Evolutionary conservation across 106 monocot genomes (phyloP).

Genomic region (Dioscorea dumetorum): DNA sequence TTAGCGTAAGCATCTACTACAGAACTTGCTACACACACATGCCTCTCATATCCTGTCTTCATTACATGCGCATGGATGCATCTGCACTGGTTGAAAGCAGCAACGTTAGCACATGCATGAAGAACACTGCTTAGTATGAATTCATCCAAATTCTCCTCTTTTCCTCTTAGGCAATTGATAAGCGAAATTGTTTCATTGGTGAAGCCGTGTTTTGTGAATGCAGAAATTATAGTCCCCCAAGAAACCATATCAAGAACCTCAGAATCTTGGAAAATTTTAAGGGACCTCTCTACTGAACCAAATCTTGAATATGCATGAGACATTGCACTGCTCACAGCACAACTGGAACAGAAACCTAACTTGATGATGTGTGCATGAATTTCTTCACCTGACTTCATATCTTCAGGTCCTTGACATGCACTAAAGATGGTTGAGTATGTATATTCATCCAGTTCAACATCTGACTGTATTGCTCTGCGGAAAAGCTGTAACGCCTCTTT

Average conservation of each 20-base stretch:
- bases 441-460: slow-evolving; percentile 19
- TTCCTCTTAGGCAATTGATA: slow-evolving; percentile 18
- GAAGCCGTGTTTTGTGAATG: slow-evolving; percentile 23
- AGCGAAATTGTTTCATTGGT: slow-evolving; percentile 10
- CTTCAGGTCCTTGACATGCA: slow-evolving; percentile 20
- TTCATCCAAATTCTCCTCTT: slow-evolving; percentile 18
- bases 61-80: slow-evolving; percentile 21
- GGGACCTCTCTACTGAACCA: slow-evolving; percentile 8
- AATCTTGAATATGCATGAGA: slow-evolving; percentile 13
- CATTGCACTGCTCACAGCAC: slow-evolving; percentile 10
- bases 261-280: slow-evolving; percentile 15
- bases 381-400: slow-evolving; percentile 5
- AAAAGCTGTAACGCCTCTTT: slow-evolving; percentile 14
- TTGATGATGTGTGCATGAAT: slow-evolving; percentile 26
- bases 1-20: slow-evolving; percentile 29
- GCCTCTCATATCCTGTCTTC: slow-evolving; percentile 18
- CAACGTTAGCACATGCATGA: slow-evolving; percentile 17
- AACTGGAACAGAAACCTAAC: slow-evolving; percentile 15
- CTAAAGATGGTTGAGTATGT: slow-evolving; percentile 17
- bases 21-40: slow-evolving; percentile 16
- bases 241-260: slow-evolving; percentile 18
- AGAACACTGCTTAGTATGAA: slow-evolving; percentile 19
- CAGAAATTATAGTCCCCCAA: slow-evolving; percentile 29
- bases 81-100: slow-evolving; percentile 12
- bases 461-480: neutral